phyloP scores from a whole-genome alignment of 2,329 filamentous ascomycete genomes.

The Diaporthe citrichinensis region DNA sequence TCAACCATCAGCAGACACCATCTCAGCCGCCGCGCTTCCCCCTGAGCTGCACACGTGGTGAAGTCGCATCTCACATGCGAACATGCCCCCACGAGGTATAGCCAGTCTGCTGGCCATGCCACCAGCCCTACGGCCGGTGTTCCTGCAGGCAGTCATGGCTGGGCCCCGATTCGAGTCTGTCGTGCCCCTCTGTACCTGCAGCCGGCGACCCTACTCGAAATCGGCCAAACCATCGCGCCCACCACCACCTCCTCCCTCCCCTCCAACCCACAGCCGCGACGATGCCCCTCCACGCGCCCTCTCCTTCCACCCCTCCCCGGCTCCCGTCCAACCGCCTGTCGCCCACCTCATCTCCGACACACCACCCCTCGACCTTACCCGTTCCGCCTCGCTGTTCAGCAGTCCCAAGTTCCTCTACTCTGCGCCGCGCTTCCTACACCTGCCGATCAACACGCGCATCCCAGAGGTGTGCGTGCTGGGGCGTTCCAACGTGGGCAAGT shows the following conservation, averaged over 20 bases:
- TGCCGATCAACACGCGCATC: conserved; percentile 64
- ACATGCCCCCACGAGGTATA: conserved; percentile 40
- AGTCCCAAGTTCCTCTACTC: conserved; percentile 62
- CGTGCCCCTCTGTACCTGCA: conserved; percentile 23
- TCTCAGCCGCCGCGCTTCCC: neutral
- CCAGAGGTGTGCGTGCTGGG: conserved; percentile 83
- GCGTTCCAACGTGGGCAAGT: conserved; percentile 92
- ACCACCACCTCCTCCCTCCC: neutral
- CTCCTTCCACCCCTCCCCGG: conserved; percentile 48
- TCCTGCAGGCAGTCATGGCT: conserved; percentile 42
- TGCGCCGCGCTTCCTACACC: conserved; percentile 61
- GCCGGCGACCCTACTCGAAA: conserved; percentile 13
- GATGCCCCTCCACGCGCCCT: conserved; percentile 42
- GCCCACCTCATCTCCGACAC: conserved; percentile 44
- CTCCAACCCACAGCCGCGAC: conserved; percentile 17
- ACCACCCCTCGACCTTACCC: conserved; percentile 40
- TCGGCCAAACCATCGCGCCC: conserved; percentile 8
- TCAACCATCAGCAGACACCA: conserved; percentile 21
- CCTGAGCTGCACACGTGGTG: conserved; percentile 33
- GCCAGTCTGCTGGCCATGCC: conserved; percentile 45
- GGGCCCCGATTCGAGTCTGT: conserved; percentile 8
- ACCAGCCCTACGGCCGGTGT: conserved; percentile 43
- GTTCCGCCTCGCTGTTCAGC: conserved; percentile 48
- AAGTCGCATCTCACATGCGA: conserved; percentile 39
- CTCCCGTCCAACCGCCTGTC: conserved; percentile 45